These are phyloP conservation scores for Clarireedia paspali DNA, from an alignment of 2,329 filamentous ascomycete species.

Conservation along the genomic window DNA sequence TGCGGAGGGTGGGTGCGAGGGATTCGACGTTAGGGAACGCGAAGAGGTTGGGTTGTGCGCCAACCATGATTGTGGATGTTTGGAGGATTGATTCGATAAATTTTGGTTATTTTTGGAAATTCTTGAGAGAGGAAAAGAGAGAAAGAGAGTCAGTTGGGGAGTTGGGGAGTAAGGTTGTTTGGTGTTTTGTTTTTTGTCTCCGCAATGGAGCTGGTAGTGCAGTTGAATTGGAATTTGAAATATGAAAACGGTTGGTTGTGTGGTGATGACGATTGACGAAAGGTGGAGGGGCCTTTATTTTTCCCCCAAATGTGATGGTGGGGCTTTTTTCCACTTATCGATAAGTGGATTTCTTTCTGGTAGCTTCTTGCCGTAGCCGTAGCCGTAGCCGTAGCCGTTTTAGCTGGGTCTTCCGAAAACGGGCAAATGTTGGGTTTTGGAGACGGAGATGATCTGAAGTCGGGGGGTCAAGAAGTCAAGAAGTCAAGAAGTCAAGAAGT, in stretches of 20 bases:
- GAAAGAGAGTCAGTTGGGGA: background rate
- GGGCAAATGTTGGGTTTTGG: too few species aligned
- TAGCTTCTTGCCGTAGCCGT: too few species aligned
- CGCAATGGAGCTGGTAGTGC: background rate
- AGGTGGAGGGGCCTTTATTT: background rate
- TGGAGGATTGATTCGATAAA: background rate
- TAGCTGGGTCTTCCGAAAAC: too few species aligned
- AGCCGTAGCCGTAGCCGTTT: too few species aligned
- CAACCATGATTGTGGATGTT: constrained; percentile 13
- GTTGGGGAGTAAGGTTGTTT: background rate
- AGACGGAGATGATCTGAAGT: too few species aligned
- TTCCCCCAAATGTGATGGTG: background rate
- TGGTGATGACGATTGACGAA: background rate
- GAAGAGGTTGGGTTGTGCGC: constrained; percentile 58
- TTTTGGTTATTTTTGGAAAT: background rate
- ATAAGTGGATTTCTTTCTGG: background rate
- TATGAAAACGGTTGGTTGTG: background rate
- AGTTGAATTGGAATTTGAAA: background rate
- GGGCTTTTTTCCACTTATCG: background rate
- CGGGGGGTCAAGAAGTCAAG: too few species aligned
- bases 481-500: too few species aligned
- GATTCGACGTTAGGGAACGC: constrained; percentile 63
- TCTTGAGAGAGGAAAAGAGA: background rate
- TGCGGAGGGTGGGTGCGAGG: constrained; percentile 70
- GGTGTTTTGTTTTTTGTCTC: background rate